phyloP scores from a whole-genome alignment of 805 yeast species.

The Candida jianshihensis region DNA sequence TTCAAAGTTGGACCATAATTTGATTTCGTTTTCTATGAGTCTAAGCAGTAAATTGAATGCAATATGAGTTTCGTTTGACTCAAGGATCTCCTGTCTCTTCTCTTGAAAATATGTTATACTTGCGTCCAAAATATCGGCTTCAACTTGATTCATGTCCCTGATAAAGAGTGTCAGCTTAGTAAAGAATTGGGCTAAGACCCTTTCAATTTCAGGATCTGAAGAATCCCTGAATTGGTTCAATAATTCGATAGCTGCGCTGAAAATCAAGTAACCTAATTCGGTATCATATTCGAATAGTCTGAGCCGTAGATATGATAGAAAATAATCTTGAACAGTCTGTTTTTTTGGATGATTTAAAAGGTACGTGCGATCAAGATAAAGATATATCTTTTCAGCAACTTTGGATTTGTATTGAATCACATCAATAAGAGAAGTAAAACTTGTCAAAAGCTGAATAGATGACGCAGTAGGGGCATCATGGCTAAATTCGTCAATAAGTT shows the following conservation, averaged over 20 bases:
- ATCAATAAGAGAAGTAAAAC: conserved; percentile 7
- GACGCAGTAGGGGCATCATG: neutral
- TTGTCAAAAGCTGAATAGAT: neutral
- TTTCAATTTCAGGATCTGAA: neutral
- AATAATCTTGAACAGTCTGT: conserved; percentile 8
- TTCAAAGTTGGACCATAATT: conserved; percentile 9
- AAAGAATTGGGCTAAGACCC: neutral
- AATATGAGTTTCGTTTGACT: neutral
- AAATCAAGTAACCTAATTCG: conserved; percentile 4
- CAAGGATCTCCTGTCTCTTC: neutral
- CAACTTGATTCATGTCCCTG: neutral
- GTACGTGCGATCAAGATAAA: conserved; percentile 21
- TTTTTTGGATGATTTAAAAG: conserved; percentile 20
- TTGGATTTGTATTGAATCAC: conserved; percentile 4
- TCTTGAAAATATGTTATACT: neutral
- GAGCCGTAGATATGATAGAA: neutral
- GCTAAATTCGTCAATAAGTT: neutral
- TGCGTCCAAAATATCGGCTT: neutral
- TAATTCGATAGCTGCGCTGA: conserved; percentile 1
- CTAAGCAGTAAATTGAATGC: conserved; percentile 5
- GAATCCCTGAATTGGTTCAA: conserved; percentile 5
- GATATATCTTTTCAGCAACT: conserved; percentile 10
- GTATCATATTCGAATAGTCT: neutral
- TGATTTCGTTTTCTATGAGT: conserved; percentile 5
- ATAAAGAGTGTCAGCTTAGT: neutral